Evolutionary conservation across 2,329 filamentous ascomycete species (phyloP), one percentile per base, ranked within the genome.

Genomic region (Fusarium sp.): DNA sequence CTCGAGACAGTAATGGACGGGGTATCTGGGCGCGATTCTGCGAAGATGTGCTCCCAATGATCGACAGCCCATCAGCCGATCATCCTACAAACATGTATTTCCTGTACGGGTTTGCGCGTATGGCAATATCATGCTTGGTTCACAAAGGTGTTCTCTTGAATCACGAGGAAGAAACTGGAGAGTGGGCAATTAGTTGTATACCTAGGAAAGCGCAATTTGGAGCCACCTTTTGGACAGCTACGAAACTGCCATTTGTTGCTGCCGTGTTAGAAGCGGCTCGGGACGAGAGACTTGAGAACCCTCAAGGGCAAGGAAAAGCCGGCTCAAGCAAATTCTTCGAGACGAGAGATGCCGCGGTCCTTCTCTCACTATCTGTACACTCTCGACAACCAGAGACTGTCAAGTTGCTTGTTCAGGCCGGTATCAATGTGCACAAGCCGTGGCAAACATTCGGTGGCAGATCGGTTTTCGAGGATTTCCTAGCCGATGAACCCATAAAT

Each of bases 1-100:
- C 67, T 15, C 55, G 42, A 36, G 72, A 77, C 8, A 11, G 16
- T 1, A 11, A 20, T 1, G 72, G 71, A 6, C 55, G 62, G 13
- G 64, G 70, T 10, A 59, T 75, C 10, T 78, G 76, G 76, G 61
- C 59, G 23, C 69, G 75, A 16, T 78, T 77, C 18, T 72, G 70
- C 40, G 36, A 59, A 6, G 45, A 52, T 7, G 50, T 75, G 1
- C 44, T 74, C n/a, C 61, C 57, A 3, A 56, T 66, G 36, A 10
- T 72, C 8, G 46, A 40, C 16, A 52, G 42, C 7, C 45, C 47
- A 15, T 49, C 50, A n/a, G 40, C 41, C 28, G 40, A 55, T 10
- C 55, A 59, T 15, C 65, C 69, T 3, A 33, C 47, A 12, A 46
- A 46, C 15, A 20, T 73, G 7, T n/a, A 47, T 20, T 71, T 72